phyloP scores from a whole-genome alignment of 2,329 filamentous ascomycete species.

The Drechslera avenae region DNA sequence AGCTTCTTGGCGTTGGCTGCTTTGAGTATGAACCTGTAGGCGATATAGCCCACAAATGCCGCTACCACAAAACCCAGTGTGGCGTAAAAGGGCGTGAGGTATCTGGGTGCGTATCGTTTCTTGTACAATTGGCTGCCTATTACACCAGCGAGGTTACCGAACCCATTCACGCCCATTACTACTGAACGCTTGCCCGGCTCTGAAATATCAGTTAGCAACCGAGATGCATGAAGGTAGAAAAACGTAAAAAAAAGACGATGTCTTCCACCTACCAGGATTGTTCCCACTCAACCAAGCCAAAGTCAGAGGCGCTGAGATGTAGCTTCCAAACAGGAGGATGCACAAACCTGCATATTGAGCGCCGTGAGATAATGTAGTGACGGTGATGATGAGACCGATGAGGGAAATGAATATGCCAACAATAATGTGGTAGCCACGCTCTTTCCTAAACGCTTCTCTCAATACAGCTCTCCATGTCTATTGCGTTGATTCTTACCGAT shows the following conservation, averaged over 20 bases:
- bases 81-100: constrained; percentile 26
- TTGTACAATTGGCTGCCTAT: constrained; percentile 29
- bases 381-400: constrained; percentile 29
- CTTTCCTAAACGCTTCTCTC: constrained; percentile 6
- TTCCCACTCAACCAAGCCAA: constrained; percentile 33
- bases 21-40: constrained; percentile 27
- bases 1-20: constrained; percentile 20
- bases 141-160: constrained; percentile 33
- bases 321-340: constrained; percentile 31
- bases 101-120: constrained; percentile 23
- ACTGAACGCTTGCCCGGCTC: constrained; percentile 29
- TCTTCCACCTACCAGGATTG: constrained; percentile 19
- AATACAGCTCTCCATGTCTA: background rate
- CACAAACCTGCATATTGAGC: constrained; percentile 27
- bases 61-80: constrained; percentile 31
- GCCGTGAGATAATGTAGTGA: constrained; percentile 9
- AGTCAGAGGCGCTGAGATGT: constrained; percentile 30
- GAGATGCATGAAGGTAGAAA: background rate
- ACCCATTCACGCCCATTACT: constrained; percentile 29
- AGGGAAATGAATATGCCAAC: constrained; percentile 52
- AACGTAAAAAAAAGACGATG: background rate
- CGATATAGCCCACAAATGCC: constrained; percentile 23
- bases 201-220: background rate
- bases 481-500: constrained; percentile 14
- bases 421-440: constrained; percentile 49